Percentiles rank a stretch among this genome's conserved stretches.
Conservation (phyloP, 2,329 filamentous ascomycete species). For the Cladosporium cucumerinum region DNA sequence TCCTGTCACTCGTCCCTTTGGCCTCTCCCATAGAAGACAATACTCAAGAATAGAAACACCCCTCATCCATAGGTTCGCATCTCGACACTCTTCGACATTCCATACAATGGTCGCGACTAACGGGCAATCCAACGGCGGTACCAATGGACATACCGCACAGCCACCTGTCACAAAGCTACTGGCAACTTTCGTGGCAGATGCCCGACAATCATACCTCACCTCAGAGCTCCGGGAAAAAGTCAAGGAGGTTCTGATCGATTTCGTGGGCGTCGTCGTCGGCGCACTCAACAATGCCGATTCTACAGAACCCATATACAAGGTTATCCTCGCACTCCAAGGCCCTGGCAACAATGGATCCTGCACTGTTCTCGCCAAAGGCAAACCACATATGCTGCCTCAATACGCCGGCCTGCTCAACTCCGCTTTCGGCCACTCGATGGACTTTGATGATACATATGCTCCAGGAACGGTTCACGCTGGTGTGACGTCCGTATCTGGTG, state of each 20-base stretch:
- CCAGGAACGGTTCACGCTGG: constrained; percentile 43
- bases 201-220: constrained; percentile 22
- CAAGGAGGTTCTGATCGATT: constrained; percentile 34
- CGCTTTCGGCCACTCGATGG: constrained; percentile 42
- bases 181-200: constrained; percentile 27
- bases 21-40: neutral
- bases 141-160: constrained; percentile 12
- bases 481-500: constrained; percentile 40
- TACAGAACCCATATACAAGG: constrained; percentile 27
- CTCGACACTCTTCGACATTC: neutral
- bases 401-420: constrained; percentile 44
- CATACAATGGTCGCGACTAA: constrained; percentile 4
- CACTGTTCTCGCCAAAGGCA: constrained; percentile 37
- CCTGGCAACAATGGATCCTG: constrained; percentile 24
- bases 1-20: neutral
- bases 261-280: constrained; percentile 29
- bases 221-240: constrained; percentile 24
- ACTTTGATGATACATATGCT: constrained; percentile 48
- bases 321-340: constrained; percentile 28
- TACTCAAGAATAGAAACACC: neutral
- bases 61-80: neutral
- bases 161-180: constrained; percentile 26
- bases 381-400: constrained; percentile 35
- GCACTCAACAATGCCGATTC: constrained; percentile 28
- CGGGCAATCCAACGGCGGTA: neutral